These are phyloP conservation scores for Podospora pseudopauciseta DNA, from an alignment of 495 filamentous ascomycete genomes.

Conservation along the genomic window DNA sequence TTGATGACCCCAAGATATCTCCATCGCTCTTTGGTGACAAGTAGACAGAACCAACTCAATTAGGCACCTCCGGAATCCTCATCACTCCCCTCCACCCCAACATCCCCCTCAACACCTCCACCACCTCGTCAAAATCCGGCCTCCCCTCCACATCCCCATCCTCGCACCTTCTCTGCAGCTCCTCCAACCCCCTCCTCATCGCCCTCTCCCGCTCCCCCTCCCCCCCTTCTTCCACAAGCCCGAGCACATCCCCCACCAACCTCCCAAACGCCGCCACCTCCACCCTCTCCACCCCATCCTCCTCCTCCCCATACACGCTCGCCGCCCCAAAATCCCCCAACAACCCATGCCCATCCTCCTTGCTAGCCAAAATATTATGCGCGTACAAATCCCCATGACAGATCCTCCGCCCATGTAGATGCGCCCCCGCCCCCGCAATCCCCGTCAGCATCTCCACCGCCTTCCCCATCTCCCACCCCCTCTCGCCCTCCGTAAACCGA, in stretches of 20 bases:
- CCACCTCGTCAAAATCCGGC: slow-evolving; percentile 28
- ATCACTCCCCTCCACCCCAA: slow-evolving; percentile 35
- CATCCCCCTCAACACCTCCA: slow-evolving; percentile 29
- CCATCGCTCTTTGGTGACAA: too few species aligned
- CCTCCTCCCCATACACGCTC: slow-evolving; percentile 37
- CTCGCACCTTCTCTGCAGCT: slow-evolving; percentile 21
- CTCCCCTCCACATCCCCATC: slow-evolving; percentile 13
- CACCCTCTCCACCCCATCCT: slow-evolving; percentile 33
- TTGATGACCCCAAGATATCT: neutral
- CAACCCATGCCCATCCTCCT: slow-evolving; percentile 37
- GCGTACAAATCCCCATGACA: slow-evolving; percentile 44
- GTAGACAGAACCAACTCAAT: neutral
- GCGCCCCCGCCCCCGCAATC: slow-evolving; percentile 37
- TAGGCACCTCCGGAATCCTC: slow-evolving; percentile 25
- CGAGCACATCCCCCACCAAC: slow-evolving; percentile 41
- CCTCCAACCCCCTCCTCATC: slow-evolving; percentile 17
- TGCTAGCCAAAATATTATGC: slow-evolving; percentile 43
- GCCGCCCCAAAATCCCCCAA: slow-evolving; percentile 45
- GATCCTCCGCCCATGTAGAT: slow-evolving; percentile 42
- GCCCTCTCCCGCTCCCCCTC: slow-evolving; percentile 4
- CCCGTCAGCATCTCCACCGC: slow-evolving; percentile 34
- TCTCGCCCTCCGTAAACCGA: slow-evolving; percentile 30
- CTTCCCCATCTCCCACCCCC: neutral
- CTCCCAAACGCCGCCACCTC: slow-evolving; percentile 47
- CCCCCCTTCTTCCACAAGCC: slow-evolving; percentile 14